Evolutionary conservation across 345 rosid species (phyloP), one percentile per base, ranked within the genome.

Genomic region (Lepidium aucheri): DNA sequence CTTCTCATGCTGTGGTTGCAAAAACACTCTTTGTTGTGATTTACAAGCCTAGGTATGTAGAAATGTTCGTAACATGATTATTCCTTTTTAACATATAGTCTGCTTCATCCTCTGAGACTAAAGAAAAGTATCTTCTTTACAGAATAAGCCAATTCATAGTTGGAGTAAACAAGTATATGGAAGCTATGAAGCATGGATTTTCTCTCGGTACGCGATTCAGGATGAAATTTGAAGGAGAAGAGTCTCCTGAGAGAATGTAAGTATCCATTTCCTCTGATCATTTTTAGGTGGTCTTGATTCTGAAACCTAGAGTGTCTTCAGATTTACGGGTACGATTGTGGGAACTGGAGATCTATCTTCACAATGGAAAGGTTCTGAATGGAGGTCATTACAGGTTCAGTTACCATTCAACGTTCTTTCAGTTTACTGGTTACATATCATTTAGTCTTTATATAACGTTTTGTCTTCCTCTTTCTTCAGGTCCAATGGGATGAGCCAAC

Each of bases 201-300:
- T 56, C 80, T 39, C 80, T 86, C 13, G 93, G 96, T 36, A 83
- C 77, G 73, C 83, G 92, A 33, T 86, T 80, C 69, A 81, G 83
- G 74, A 89, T 85, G 91, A 82, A 85, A 72, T 88, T 88, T 76
- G 95, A 88, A 74, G 95, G 86, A 45, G 89, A 88, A 75, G 95
- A 85, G 35, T 81, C 85, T 77, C 89, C 87, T 52, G 95, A 85
- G 76, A 84, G 83, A 55, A 82, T 85, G 95, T 85, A 64, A 69
- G 65, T 10, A 26, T 49, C 11, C 0, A 4, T 55, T 28, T 30
- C 32, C 15, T 54, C 10, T 63, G 35, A n/a, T 46, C 34, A 14
- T 30, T 26, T 5, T 14, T n/a, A 4, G 12, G 14, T 39, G 53
- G 49, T 64, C 39, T 41, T 47, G 70, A 32, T 72, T 40, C 53